These are phyloP conservation scores for Elsinoe arachidis DNA, from an alignment of 2,329 filamentous ascomycete genomes.

Conservation along the genomic window DNA sequence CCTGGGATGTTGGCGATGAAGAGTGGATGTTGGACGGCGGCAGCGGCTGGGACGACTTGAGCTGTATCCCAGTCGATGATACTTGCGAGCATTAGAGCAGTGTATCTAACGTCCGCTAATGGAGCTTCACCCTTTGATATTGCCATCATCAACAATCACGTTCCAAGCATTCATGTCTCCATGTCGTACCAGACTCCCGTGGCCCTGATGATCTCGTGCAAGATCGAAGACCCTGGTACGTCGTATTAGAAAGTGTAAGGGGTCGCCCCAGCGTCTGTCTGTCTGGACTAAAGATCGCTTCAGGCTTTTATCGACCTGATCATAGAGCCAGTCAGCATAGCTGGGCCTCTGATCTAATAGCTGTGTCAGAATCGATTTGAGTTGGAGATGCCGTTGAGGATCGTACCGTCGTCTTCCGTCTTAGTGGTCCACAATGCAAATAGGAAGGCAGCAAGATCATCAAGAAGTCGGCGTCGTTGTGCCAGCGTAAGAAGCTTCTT, in stretches of 20 bases:
- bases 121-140: neutral
- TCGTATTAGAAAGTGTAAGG: neutral
- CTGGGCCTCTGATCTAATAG: neutral
- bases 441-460: neutral
- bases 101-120: too few relatives aligned
- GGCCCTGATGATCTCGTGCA: neutral
- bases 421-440: neutral
- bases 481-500: neutral
- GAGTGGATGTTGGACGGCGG: constrained; percentile 12
- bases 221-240: neutral
- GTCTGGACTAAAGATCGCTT: neutral
- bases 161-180: constrained; percentile 9
- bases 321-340: neutral
- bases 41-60: constrained; percentile 8
- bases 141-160: neutral
- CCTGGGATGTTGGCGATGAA: constrained; percentile 15
- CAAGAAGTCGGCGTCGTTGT: neutral
- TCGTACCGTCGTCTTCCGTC: neutral
- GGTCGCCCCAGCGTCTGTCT: neutral
- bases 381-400: neutral
- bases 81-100: neutral
- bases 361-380: neutral
- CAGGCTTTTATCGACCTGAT: neutral
- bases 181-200: neutral
- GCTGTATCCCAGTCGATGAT: constrained; percentile 14